Percentiles rank a stretch among this genome's conserved stretches.
Evolutionary conservation across 2,329 filamentous ascomycete genomes (phyloP).

Genomic region (Paraphoma chrysanthemicola): DNA sequence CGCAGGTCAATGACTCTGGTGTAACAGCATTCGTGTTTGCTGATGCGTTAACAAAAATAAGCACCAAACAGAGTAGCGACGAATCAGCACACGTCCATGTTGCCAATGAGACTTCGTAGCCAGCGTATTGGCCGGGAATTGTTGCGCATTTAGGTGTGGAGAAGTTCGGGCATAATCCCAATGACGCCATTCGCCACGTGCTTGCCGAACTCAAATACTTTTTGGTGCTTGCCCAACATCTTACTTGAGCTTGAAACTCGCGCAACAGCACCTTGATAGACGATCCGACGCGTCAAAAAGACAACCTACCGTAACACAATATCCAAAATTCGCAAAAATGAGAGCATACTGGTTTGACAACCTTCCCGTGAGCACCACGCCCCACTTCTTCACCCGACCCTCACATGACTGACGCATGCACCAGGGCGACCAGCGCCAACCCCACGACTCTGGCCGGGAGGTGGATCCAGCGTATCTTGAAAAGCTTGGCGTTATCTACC

Average conservation of each 20-base stretch:
- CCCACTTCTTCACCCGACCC: background rate
- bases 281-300: background rate
- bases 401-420: slow-evolving; percentile 23
- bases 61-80: too few species aligned
- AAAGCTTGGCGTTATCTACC: slow-evolving; percentile 82
- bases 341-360: slow-evolving; percentile 77
- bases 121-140: too few species aligned
- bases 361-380: slow-evolving; percentile 56
- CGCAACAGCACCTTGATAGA: background rate
- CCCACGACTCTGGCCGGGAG: slow-evolving; percentile 82
- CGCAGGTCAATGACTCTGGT: background rate
- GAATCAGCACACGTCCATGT: too few species aligned
- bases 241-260: background rate
- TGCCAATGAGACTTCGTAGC: too few species aligned
- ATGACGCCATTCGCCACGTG: slow-evolving; percentile 36
- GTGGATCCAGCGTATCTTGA: slow-evolving; percentile 71
- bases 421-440: slow-evolving; percentile 90
- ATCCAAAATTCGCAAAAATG: slow-evolving; percentile 55
- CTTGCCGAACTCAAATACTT: slow-evolving; percentile 21
- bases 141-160: background rate
- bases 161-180: slow-evolving; percentile 29
- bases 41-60: too few species aligned
- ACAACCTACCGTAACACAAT: background rate
- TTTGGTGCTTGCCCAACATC: slow-evolving; percentile 15
- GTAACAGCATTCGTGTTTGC: background rate